Conservation (phyloP, 306 rosid species). For the Citrullus amarus region DNA sequence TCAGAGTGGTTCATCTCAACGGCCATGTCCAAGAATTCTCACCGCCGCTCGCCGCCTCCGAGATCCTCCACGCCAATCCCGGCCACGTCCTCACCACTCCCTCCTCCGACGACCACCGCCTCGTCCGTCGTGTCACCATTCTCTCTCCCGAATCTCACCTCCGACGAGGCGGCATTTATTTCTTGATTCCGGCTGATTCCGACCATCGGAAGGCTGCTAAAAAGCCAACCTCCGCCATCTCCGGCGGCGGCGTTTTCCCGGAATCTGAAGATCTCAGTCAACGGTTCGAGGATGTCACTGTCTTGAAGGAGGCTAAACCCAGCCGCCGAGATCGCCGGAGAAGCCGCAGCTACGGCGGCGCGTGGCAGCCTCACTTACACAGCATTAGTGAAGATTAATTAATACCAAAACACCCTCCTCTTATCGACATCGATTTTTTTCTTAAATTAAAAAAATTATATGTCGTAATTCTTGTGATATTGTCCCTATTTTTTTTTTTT, state of each 20-base stretch:
- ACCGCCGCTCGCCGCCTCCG: slow-evolving; percentile 58
- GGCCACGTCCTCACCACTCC: slow-evolving; percentile 78
- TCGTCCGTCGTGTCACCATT: slow-evolving; percentile 59
- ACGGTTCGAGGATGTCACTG: not conserved
- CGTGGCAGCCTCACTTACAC: slow-evolving; percentile 64
- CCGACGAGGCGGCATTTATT: slow-evolving; percentile 76
- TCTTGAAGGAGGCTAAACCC: slow-evolving; percentile 20
- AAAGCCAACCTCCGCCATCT: not conserved
- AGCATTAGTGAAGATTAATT: slow-evolving; percentile 54
- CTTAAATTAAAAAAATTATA: slow-evolving; percentile 13
- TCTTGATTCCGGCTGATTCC: slow-evolving; percentile 49
- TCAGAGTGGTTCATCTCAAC: slow-evolving; percentile 79
- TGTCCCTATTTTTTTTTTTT: not conserved
- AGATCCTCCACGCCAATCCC: slow-evolving; percentile 67
- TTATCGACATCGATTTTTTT: slow-evolving; percentile 4
- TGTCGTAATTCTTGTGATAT: slow-evolving; percentile 31
- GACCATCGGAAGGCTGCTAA: not conserved
- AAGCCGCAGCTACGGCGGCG: slow-evolving; percentile 21
- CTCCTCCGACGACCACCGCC: slow-evolving; percentile 42
- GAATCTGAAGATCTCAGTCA: not conserved
- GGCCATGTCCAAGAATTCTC: slow-evolving; percentile 70
- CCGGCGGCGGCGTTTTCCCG: not conserved
- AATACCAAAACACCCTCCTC: not conserved
- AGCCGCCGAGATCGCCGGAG: slow-evolving; percentile 39
- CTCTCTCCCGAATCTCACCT: slow-evolving; percentile 81